These are phyloP conservation scores for Setaria italica DNA, from an alignment of 202 grass and related monocot genomes.

Conservation along the genomic window DNA sequence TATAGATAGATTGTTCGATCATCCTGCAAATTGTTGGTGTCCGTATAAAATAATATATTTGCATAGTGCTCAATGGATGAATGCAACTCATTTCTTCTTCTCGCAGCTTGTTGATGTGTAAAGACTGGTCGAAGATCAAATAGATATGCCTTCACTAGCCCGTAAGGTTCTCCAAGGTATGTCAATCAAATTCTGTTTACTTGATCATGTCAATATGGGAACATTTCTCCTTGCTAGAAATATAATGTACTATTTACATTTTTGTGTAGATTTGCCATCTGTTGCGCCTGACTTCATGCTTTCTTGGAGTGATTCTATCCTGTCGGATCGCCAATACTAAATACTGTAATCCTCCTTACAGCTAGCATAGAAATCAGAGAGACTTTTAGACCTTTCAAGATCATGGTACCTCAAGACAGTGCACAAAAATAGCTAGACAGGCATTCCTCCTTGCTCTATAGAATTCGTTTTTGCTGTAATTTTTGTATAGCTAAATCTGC, in stretches of 20 bases:
- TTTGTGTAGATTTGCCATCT: constrained; percentile 77
- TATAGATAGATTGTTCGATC: constrained; percentile 25
- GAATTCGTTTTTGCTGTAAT: constrained; percentile 10
- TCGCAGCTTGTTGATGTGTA: constrained; percentile 92
- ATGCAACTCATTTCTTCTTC: constrained; percentile 12
- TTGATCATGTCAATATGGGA: neutral
- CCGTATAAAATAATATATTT: neutral
- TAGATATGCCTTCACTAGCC: constrained; percentile 89
- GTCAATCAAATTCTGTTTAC: constrained; percentile 22
- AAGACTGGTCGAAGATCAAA: constrained; percentile 88
- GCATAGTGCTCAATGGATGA: constrained; percentile 10
- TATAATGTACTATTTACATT: constrained; percentile 2
- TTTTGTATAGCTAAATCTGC: constrained; percentile 42
- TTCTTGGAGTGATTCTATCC: constrained; percentile 82
- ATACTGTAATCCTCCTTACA: constrained; percentile 11
- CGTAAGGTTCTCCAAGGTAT: constrained; percentile 85
- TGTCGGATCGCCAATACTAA: constrained; percentile 77
- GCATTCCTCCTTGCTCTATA: neutral
- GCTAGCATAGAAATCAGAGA: constrained; percentile 31
- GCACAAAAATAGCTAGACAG: constrained; percentile 37
- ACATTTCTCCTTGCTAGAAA: neutral
- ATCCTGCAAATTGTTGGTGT: constrained; percentile 20
- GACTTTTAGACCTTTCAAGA: neutral
- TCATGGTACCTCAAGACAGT: constrained; percentile 21
- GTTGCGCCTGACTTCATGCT: constrained; percentile 88